These are phyloP conservation scores for Bromus sterilis DNA, from an alignment of 176 grass and related monocot genomes.

Conservation along the genomic window DNA sequence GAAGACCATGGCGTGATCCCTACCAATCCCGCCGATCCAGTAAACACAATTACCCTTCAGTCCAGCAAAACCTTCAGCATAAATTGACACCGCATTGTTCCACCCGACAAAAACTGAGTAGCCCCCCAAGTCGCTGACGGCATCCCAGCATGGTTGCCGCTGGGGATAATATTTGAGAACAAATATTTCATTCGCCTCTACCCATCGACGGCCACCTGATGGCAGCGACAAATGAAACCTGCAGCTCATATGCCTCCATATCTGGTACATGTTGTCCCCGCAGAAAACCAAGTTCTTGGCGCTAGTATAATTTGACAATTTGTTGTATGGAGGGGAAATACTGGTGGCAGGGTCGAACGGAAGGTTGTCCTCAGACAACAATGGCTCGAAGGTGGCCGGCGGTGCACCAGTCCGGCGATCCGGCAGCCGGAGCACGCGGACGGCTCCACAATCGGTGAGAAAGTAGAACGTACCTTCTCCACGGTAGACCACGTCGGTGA, in stretches of 20 bases:
- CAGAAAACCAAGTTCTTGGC: constrained; percentile 37
- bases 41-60: constrained; percentile 33
- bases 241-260: constrained; percentile 45
- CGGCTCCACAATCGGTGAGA: constrained; percentile 45
- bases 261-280: constrained; percentile 30
- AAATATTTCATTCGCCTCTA: constrained; percentile 33
- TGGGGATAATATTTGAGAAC: constrained; percentile 39
- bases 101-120: constrained; percentile 31
- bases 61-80: constrained; percentile 8
- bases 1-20: constrained; percentile 47
- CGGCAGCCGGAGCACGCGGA: constrained; percentile 35
- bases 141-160: constrained; percentile 32
- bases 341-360: no score
- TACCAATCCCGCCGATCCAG: constrained; percentile 40
- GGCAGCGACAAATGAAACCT: constrained; percentile 38
- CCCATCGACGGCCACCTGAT: constrained; percentile 24
- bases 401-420: constrained; percentile 34
- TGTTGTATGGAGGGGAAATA: constrained; percentile 37
- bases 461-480: no score
- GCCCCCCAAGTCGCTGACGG: constrained; percentile 18
- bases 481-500: no score
- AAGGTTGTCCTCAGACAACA: no score
- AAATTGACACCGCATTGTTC: constrained; percentile 35
- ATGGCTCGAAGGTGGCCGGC: no score
- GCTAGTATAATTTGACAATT: constrained; percentile 19